phyloP scores from a whole-genome alignment of 2,329 filamentous ascomycete species.

The Coniochaeta sp. region DNA sequence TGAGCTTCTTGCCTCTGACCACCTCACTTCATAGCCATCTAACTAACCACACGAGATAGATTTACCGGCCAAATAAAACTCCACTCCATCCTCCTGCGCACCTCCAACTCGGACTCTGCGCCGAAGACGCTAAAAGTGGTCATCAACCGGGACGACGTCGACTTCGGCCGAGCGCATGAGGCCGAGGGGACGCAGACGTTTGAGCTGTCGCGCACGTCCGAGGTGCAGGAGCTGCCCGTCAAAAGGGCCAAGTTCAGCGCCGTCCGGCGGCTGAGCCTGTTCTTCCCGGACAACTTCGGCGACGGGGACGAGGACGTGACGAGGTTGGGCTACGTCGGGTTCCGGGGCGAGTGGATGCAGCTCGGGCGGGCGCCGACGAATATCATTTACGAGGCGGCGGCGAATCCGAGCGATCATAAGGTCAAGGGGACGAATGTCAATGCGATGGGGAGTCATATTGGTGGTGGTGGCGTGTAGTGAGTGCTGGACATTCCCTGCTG shows the following conservation, averaged over 20 bases:
- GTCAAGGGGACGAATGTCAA: conserved; percentile 50
- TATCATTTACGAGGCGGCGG: conserved; percentile 88
- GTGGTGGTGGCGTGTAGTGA: conserved; percentile 18
- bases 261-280: conserved; percentile 74
- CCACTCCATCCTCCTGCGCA: conserved; percentile 80
- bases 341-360: conserved; percentile 91
- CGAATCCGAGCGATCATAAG: conserved; percentile 84
- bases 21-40: neutral
- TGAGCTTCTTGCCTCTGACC: conserved; percentile 33
- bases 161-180: conserved; percentile 72
- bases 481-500: too few species aligned
- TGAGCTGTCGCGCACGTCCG: conserved; percentile 67
- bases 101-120: conserved; percentile 61
- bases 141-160: conserved; percentile 78
- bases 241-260: conserved; percentile 84
- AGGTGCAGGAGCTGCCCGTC: conserved; percentile 82
- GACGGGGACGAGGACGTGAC: conserved; percentile 75
- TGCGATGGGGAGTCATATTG: conserved; percentile 48
- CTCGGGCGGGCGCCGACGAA: conserved; percentile 75
- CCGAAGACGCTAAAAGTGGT: conserved; percentile 82
- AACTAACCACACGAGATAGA: conserved; percentile 37
- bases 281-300: conserved; percentile 88
- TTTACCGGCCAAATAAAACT: conserved; percentile 94
- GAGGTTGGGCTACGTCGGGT: conserved; percentile 74
- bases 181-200: conserved; percentile 66